Base-by-base conservation (phyloP, 352 stramenopile genomes). In the Saprolegnia diclina region DNA sequence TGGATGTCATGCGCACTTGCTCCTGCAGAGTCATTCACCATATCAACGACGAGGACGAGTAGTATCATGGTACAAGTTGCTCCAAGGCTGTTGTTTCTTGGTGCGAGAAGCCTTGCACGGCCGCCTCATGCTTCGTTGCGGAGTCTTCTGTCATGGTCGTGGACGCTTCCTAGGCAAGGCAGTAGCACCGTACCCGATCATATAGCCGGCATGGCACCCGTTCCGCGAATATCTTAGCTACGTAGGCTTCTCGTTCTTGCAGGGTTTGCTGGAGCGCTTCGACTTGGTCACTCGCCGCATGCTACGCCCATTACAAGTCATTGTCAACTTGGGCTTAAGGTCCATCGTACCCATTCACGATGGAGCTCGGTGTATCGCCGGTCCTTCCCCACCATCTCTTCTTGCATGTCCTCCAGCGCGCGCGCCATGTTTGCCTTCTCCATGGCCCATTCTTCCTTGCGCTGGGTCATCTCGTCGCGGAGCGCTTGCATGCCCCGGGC, bases 51-150 rank as follows among this genome's bases (percentile, higher is more conserved):
- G 53, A n/a, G 7, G 10, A 52, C 18, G 18, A 53, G 16, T 18
- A 65, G 11, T 10, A 53, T 35, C 18, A 52, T 18, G 10, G 16
- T 53, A 65, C 57, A 21, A 65, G 26, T 54, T 53, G 57, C 22
- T 50, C 57, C n/a, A 52, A 46, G 40, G 57, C 57, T 18, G 26
- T 37, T 22, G 59, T 65, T 55, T 65, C 21, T 52, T 65, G 32
- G n/a, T 29, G 5, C n/a, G 7, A 11, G 32, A 48, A 55, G 21
- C n/a, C 38, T 19, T 46, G 18, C 56, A 42, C 2, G 10, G 16
- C 14, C 13, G 11, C 14, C 10, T 64, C 56, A 54, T 54, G 24
- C 24, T 54, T 2, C 24, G n/a, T 54, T 5, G 46, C 24, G n/a
- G 46, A 6, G 5, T 54, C 46, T 29, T 29, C 46, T 29, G 24